phyloP scores from a whole-genome alignment of 192 early-diverging fungal genomes.

The Irineochytrium annulatum region DNA sequence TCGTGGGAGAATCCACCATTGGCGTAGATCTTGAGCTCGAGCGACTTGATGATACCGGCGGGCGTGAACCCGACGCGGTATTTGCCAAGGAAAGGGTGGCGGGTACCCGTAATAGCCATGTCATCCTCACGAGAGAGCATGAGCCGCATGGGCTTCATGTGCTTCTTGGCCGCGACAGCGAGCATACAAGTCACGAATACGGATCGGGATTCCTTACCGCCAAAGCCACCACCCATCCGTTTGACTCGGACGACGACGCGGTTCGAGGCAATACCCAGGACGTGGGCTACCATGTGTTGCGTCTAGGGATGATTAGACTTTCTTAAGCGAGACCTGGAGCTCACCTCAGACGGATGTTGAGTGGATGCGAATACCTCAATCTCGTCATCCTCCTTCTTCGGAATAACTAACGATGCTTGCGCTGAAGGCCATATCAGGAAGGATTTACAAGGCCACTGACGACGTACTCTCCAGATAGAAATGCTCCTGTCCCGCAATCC shows the following conservation, averaged over 20 bases:
- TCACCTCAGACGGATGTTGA: constrained; percentile 74
- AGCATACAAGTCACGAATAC: constrained; percentile 59
- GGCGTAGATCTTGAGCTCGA: constrained; percentile 43
- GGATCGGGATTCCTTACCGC: constrained; percentile 65
- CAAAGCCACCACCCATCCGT: constrained; percentile 86
- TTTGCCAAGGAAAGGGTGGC: constrained; percentile 75
- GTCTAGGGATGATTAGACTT: not conserved
- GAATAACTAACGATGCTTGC: constrained; percentile 61
- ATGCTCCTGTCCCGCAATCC: constrained; percentile 67
- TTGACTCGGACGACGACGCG: constrained; percentile 73
- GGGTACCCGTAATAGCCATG: constrained; percentile 55
- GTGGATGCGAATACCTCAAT: constrained; percentile 75
- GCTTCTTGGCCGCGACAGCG: constrained; percentile 67
- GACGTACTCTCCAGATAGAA: constrained; percentile 74
- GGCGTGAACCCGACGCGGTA: constrained; percentile 72
- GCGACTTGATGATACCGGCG: constrained; percentile 61
- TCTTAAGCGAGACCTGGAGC: constrained; percentile 36
- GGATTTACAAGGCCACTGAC: not conserved
- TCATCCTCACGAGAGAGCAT: constrained; percentile 83
- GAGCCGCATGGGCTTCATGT: constrained; percentile 62
- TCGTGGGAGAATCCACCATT: constrained; percentile 44
- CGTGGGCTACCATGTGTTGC: constrained; percentile 57
- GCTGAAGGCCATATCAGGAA: constrained; percentile 22
- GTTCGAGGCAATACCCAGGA: constrained; percentile 68
- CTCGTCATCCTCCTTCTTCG: constrained; percentile 72